Evolutionary conservation across 2,329 filamentous ascomycete genomes (phyloP).

Genomic region (Chlorencoelia australis): DNA sequence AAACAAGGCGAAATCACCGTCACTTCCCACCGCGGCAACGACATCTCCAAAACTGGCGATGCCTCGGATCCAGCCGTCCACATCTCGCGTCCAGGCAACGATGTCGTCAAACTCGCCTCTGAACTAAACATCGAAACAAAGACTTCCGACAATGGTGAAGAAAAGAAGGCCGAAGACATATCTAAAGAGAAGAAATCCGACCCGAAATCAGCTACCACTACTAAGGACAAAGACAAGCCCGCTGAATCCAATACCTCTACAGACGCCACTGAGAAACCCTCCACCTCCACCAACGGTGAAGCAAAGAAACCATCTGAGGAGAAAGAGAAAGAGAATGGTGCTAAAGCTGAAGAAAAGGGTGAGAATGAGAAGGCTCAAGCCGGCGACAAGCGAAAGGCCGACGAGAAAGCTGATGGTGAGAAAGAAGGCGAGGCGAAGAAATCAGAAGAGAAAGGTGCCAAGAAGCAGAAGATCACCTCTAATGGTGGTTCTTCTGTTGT

Average conservation of each 20-base stretch:
- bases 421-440: constrained; percentile 11
- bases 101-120: constrained; percentile 53
- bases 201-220: too few species aligned
- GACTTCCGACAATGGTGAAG: constrained; percentile 19
- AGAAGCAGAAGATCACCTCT: constrained; percentile 19
- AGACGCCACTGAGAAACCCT: too few species aligned
- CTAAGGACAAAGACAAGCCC: too few species aligned
- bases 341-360: constrained; percentile 17
- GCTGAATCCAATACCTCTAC: too few species aligned
- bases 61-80: constrained; percentile 51
- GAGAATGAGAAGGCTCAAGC: constrained; percentile 11
- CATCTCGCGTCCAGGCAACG: constrained; percentile 48
- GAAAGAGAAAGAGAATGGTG: constrained; percentile 29
- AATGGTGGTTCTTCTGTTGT: not conserved
- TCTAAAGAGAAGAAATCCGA: too few species aligned
- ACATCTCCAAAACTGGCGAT: constrained; percentile 52
- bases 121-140: constrained; percentile 41
- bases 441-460: constrained; percentile 11
- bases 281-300: too few species aligned
- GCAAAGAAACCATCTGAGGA: constrained; percentile 11
- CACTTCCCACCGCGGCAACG: constrained; percentile 51
- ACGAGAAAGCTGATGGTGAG: constrained; percentile 16
- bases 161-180: too few species aligned
- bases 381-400: constrained; percentile 22
- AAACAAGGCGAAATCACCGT: constrained; percentile 51